Base-by-base conservation (phyloP, 495 filamentous ascomycete genomes). In the Recurvomyces mirabilis region DNA sequence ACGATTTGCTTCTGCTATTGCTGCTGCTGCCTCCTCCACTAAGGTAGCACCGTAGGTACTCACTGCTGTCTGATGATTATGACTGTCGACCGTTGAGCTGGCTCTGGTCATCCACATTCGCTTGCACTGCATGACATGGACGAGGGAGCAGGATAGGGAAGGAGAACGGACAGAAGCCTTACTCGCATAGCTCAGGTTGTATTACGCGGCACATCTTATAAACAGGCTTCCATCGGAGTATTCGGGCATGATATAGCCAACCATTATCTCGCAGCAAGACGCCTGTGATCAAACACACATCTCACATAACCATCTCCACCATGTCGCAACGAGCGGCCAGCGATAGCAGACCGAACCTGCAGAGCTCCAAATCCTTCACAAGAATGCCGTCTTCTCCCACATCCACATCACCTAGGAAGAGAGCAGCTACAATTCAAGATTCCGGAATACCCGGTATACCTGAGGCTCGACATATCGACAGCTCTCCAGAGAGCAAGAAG, bases 361-460 rank as follows among this genome's bases (percentile, higher is more conserved):
- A 63, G n/a, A 45, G 49, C 20, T 62, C 61, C 20, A 71, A 60
- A 41, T 77, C 77, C 7, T 79, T 77, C 52, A 70, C 69, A 49
- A 69, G 72, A 33, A 67, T 75, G 50, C 70, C 72, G 17, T 53
- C 58, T n/a, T 53, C 69, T 14, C 58, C 68, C 4, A 47, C 52
- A 41, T 71, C 56, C 46, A 66, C 63, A 43, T 55, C 61, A 48
- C 56, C 52, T 62, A 58, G 68, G 17, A 73, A 70, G 52, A 66
- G 80, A 55, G 76, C 82, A 14, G 79, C 67, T 58, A 82, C 79
- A 1, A 60, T 80, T 21, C 75, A 81, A 51, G 74, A 72, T 57
- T 65, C 65, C 12, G 54, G 68, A 6, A 59, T 67, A 26, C 55
- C 72, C 4, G 67, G 71, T 19, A 57, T 63, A 31, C 57, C 62